Percentiles rank a stretch among this genome's conserved stretches.
phyloP scores from a whole-genome alignment of 176 grass and related monocot genomes.

The Saccharum officinarum region DNA sequence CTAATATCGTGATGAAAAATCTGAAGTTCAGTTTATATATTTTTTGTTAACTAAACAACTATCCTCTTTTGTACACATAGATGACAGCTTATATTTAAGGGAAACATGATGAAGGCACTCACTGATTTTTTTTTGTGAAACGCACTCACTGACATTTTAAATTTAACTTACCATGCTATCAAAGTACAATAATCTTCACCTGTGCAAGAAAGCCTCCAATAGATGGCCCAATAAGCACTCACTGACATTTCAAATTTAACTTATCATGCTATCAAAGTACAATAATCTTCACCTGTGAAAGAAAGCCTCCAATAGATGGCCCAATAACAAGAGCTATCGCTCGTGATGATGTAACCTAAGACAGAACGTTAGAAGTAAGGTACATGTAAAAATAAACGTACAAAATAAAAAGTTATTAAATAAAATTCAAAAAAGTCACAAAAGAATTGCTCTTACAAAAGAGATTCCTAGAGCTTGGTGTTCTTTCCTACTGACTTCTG shows the following conservation, averaged over 20 bases:
- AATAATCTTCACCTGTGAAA: conserved; percentile 54
- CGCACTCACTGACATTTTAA: neutral
- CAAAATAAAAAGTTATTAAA: neutral
- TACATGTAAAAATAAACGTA: neutral
- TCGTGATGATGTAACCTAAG: conserved; percentile 60
- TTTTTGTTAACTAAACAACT: neutral
- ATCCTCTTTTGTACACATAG: neutral
- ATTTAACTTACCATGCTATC: neutral
- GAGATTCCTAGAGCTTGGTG: conserved; percentile 73
- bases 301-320: conserved; percentile 74
- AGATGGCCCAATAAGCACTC: conserved; percentile 55
- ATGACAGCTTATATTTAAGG: neutral
- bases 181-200: conserved; percentile 30
- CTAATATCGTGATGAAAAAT: neutral
- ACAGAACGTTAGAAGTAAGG: neutral
- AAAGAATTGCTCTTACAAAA: conserved; percentile 43
- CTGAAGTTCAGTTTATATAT: neutral
- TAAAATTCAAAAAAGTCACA: neutral
- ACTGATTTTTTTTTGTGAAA: neutral
- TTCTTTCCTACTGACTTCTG: conserved; percentile 68
- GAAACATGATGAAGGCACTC: neutral
- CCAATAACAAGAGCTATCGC: conserved; percentile 66
- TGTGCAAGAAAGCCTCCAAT: conserved; percentile 77
- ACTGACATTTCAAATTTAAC: neutral
- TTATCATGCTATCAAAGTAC: neutral